A percentile compares a stretch with the other conserved stretches of the same genome.
Conservation (phyloP, 306 rosid genomes). For the Ormosia emarginata region DNA sequence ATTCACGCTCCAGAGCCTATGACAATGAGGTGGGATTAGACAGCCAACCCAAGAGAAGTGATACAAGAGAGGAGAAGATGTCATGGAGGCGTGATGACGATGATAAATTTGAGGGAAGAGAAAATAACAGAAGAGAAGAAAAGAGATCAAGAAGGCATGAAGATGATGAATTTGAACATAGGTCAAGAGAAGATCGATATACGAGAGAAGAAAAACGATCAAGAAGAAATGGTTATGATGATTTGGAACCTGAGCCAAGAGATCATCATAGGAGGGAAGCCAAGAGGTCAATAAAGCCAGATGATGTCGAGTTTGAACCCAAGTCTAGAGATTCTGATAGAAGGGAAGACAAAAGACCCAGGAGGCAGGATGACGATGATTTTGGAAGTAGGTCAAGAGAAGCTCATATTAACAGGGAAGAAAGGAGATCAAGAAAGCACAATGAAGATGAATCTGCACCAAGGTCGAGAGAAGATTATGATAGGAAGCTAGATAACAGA, state of each 20-base stretch:
- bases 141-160: conserved; percentile 37
- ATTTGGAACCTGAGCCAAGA: conserved; percentile 31
- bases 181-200: conserved; percentile 40
- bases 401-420: conserved; percentile 39
- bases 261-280: conserved; percentile 53
- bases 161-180: conserved; percentile 32
- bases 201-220: conserved; percentile 52
- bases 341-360: conserved; percentile 48
- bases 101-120: conserved; percentile 37
- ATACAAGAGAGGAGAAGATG: conserved; percentile 39
- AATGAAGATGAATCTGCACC: conserved; percentile 38
- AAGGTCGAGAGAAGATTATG: conserved; percentile 54
- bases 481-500: conserved; percentile 44
- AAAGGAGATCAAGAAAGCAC: conserved; percentile 39
- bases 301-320: conserved; percentile 35
- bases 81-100: not conserved
- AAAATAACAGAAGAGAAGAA: conserved; percentile 47
- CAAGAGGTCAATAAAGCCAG: conserved; percentile 36
- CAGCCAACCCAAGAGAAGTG: conserved; percentile 35
- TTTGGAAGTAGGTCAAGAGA: conserved; percentile 43
- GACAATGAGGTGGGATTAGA: conserved; percentile 28
- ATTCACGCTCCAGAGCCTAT: conserved; percentile 25
- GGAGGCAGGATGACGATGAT: conserved; percentile 39
- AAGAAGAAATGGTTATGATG: conserved; percentile 25
- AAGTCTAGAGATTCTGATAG: conserved; percentile 43